Percentiles rank a stretch among this genome's conserved stretches.
These are phyloP conservation scores for Cucurbita moschata DNA, from an alignment of 306 rosid species.

Conservation along the genomic window DNA sequence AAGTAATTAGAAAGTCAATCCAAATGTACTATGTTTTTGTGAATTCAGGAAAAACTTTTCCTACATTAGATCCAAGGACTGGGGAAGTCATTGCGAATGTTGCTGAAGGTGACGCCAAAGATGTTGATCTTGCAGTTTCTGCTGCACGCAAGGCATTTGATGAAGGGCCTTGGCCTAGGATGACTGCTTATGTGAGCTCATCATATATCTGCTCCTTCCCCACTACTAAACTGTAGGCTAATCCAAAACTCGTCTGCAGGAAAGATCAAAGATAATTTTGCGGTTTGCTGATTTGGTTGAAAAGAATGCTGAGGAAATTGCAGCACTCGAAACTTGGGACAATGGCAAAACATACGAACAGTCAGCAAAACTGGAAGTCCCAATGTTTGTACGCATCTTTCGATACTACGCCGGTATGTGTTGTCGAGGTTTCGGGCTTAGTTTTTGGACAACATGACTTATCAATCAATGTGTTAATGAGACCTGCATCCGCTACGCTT, in stretches of 20 bases:
- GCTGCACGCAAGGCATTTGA: slow-evolving; percentile 87
- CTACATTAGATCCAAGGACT: slow-evolving; percentile 71
- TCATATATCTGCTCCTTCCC: neutral
- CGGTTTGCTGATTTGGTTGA: slow-evolving; percentile 79
- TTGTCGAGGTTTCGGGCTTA: neutral
- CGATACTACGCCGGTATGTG: slow-evolving; percentile 74
- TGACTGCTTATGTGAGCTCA: slow-evolving; percentile 65
- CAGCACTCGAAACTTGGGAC: slow-evolving; percentile 91
- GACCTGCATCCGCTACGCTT: neutral
- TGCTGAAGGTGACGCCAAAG: slow-evolving; percentile 75
- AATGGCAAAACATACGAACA: slow-evolving; percentile 86
- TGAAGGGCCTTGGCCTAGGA: slow-evolving; percentile 86
- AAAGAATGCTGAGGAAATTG: slow-evolving; percentile 55
- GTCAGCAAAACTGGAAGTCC: slow-evolving; percentile 47
- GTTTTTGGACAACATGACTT: neutral
- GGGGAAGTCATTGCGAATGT: slow-evolving; percentile 77
- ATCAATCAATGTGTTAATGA: neutral
- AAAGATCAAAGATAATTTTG: slow-evolving; percentile 46
- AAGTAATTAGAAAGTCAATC: no score
- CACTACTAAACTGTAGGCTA: no score
- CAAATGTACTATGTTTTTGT: neutral
- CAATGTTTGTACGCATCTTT: slow-evolving; percentile 49
- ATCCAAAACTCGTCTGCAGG: slow-evolving; percentile 22
- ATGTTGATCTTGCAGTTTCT: slow-evolving; percentile 68
- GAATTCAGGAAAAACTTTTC: slow-evolving; percentile 56